phyloP scores from a whole-genome alignment of 176 grass and related monocot genomes.

The Carex pumila region DNA sequence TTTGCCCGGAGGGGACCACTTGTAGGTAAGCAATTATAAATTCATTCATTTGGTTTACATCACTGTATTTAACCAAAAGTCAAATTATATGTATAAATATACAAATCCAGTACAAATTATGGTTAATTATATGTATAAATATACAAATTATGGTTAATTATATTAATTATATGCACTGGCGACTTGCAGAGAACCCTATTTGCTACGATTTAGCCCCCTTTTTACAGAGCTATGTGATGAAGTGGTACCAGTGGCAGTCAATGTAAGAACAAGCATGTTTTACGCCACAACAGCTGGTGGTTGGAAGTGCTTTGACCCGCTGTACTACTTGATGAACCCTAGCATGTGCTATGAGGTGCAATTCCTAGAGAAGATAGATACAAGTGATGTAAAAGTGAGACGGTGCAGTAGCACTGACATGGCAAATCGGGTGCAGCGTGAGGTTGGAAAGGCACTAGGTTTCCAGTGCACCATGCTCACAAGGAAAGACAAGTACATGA shows the following conservation, averaged over 20 bases:
- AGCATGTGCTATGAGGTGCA: constrained; percentile 44
- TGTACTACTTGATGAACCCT: constrained; percentile 58
- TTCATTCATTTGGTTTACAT: background rate
- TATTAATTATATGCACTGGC: background rate
- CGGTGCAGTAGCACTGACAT: constrained; percentile 19
- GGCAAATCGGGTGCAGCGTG: constrained; percentile 52
- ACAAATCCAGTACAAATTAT: background rate
- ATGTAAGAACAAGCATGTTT: constrained; percentile 53
- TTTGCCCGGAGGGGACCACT: constrained; percentile 73
- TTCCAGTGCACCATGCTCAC: constrained; percentile 61
- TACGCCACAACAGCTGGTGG: constrained; percentile 61
- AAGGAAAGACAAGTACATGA: constrained; percentile 75
- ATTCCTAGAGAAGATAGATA: constrained; percentile 43
- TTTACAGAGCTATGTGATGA: constrained; percentile 55
- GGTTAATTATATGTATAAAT: background rate
- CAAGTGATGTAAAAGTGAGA: background rate
- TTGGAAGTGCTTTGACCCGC: constrained; percentile 57
- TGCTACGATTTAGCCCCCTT: constrained; percentile 68
- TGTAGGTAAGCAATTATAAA: constrained; percentile 15
- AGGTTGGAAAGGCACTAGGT: constrained; percentile 49
- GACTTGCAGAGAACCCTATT: constrained; percentile 41
- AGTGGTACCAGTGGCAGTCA: constrained; percentile 44
- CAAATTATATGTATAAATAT: background rate
- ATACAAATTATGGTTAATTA: background rate
- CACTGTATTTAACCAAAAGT: background rate